A percentile compares a stretch with the other conserved stretches of the same genome.
phyloP scores from a whole-genome alignment of 2,329 filamentous ascomycete species.

The Trichocomaceae sp. region DNA sequence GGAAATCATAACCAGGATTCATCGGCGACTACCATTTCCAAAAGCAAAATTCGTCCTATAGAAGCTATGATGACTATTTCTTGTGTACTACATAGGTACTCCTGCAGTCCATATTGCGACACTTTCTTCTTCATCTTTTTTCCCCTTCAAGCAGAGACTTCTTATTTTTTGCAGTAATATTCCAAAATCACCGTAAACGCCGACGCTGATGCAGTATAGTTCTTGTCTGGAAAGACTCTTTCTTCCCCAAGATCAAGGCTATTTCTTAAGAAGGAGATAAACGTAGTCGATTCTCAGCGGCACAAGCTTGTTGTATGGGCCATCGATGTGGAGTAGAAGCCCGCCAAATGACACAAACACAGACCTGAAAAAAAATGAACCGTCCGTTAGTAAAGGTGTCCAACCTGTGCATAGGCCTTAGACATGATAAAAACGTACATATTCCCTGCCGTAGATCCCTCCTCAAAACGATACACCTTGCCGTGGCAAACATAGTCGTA shows the following conservation, averaged over 20 bases:
- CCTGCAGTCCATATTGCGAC: not conserved
- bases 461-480: slow-evolving; percentile 48
- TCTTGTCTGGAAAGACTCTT: slow-evolving; percentile 18
- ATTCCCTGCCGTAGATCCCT: slow-evolving; percentile 61
- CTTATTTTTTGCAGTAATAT: not conserved
- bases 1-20: slow-evolving; percentile 68
- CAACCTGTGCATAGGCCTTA: no score
- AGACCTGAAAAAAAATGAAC: slow-evolving; percentile 53
- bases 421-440: slow-evolving; percentile 59
- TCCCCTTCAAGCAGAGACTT: not conserved
- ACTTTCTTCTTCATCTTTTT: not conserved
- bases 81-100: not conserved
- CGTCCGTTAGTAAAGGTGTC: slow-evolving; percentile 23
- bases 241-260: slow-evolving; percentile 14
- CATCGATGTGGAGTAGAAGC: slow-evolving; percentile 80
- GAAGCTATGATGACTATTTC: not conserved
- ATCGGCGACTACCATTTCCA: slow-evolving; percentile 74
- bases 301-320: slow-evolving; percentile 92
- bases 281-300: slow-evolving; percentile 87
- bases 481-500: slow-evolving; percentile 49
- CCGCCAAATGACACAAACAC: slow-evolving; percentile 93
- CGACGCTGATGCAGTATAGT: slow-evolving; percentile 33
- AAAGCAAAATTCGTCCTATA: slow-evolving; percentile 41
- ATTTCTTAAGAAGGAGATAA: slow-evolving; percentile 93
- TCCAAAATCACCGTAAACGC: slow-evolving; percentile 23